Evolutionary conservation across 2,329 filamentous ascomycete genomes (phyloP).

Genomic region (Exophiala sideris): DNA sequence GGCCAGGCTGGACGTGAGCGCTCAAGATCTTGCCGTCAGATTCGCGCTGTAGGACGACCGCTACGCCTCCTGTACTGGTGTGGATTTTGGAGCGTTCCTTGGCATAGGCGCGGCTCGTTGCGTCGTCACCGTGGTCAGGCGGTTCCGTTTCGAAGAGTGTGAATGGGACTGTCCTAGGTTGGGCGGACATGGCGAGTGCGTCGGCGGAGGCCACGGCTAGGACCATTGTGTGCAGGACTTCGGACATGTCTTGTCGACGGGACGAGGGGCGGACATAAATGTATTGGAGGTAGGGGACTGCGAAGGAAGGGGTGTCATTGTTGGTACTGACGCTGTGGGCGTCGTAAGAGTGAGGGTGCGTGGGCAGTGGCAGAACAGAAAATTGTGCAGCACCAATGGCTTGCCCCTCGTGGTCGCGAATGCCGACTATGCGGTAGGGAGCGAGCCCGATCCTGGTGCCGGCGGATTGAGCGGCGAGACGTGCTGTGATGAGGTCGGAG

Average conservation of each 20-base stretch:
- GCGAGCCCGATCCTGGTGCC: constrained; percentile 15
- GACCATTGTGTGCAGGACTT: constrained; percentile 26
- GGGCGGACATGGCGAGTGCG: constrained; percentile 6
- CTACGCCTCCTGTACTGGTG: constrained; percentile 22
- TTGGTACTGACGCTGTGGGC: background rate
- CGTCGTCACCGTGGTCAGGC: constrained; percentile 22
- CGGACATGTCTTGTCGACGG: constrained; percentile 27
- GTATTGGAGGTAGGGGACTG: constrained; percentile 27
- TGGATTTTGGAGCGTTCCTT: constrained; percentile 23
- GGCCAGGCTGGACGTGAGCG: constrained; percentile 25
- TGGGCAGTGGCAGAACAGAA: constrained; percentile 19
- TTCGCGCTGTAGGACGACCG: constrained; percentile 17
- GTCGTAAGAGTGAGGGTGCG: background rate
- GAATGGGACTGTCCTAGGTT: constrained; percentile 17
- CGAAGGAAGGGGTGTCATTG: constrained; percentile 3
- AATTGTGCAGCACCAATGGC: constrained; percentile 28
- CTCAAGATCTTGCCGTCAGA: constrained; percentile 11
- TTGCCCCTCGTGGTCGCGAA: constrained; percentile 18
- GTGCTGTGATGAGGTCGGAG: constrained; percentile 24
- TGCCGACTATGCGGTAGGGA: constrained; percentile 25
- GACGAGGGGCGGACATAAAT: constrained; percentile 24
- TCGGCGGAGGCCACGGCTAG: constrained; percentile 23
- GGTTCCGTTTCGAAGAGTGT: constrained; percentile 27
- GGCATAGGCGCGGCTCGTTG: constrained; percentile 13
- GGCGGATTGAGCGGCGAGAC: constrained; percentile 18